Conservation (phyloP, 208 protist species). For the Entamoeba histolytica region DNA sequence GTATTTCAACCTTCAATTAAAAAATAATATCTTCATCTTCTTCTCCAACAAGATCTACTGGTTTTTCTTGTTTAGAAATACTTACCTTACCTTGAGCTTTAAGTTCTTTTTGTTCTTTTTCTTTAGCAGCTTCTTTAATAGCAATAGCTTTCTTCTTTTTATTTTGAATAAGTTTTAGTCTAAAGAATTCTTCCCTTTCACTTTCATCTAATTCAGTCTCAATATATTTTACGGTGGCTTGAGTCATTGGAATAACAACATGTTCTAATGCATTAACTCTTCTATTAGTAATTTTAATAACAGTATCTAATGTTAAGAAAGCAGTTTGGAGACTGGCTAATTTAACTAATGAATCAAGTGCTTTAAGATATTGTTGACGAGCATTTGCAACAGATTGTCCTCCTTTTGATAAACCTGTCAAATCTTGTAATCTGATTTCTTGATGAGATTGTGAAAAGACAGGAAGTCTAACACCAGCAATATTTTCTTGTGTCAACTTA, state of each 20-base stretch:
- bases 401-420: slow-evolving; percentile 8
- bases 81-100: not conserved
- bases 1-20: not conserved
- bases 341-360: not conserved
- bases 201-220: slow-evolving; percentile 81
- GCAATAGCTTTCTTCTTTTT: not conserved
- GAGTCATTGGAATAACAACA: slow-evolving; percentile 79
- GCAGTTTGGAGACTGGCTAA: slow-evolving; percentile 42
- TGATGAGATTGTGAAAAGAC: slow-evolving; percentile 7
- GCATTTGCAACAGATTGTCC: slow-evolving; percentile 3
- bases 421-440: not conserved
- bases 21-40: not conserved
- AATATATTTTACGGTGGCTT: slow-evolving; percentile 90
- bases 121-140: not conserved
- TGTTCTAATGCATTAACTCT: slow-evolving; percentile 96
- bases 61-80: not conserved
- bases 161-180: slow-evolving; percentile 17
- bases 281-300: slow-evolving; percentile 94
- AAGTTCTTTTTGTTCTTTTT: not conserved
- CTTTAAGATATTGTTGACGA: not conserved
- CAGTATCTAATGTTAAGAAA: slow-evolving; percentile 79
- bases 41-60: not conserved
- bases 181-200: slow-evolving; percentile 22
- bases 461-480: slow-evolving; percentile 22
- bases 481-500: not conserved